Base-by-base conservation (phyloP, 495 filamentous ascomycete genomes). In the Neurospora sp. region DNA sequence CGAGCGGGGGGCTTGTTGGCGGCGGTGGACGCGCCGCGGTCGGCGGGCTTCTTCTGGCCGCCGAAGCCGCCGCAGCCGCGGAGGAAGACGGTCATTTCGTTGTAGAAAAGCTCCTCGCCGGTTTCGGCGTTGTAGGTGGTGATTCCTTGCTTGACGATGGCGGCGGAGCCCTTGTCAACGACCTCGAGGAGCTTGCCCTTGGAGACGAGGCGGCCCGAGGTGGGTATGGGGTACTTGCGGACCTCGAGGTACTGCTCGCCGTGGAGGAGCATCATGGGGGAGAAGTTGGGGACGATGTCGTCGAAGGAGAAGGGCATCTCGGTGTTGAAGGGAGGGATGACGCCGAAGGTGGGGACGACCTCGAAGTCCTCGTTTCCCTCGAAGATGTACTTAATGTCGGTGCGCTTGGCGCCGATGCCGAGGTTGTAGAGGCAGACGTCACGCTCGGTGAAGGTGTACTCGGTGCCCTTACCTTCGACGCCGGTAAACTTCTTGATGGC, bases 221-320 rank as follows among this genome's bases (percentile, higher is more conserved):
- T 98, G 39, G 96, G 96, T 82, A 99, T 94, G 69, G 96, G 96
- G 85, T 89, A 97, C 82, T 95, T 93, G 80, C 91, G 91, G 80
- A 99, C 89, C 82, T 98, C 96, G 76, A 98, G 93, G 87, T 94
- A 99, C 84, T 99, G 96, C 85, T 99, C 96, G 78, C 96, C 96
- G 86, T 99, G 96, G 24, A 99, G 91, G 70, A 99, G 90, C 94
- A 98, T 97, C 96, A 98, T 99, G 75, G 94, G 95, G 6, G 88
- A 92, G 88, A 97, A 99, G 85, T 98, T 93, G 79, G 94, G 93
- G 54, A 98, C 90, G 74, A 99, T 85, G 34, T 97, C 93, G 74
- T 90, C 87, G 76, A 95, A 85, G 84, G 85, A 89, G 86, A 91
- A 99, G 71, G 96, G 93, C 70, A 88, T 85, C 74, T 90, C 86